These are phyloP conservation scores for Zangia roseola DNA, from an alignment of 768 basidiomycete species.

Conservation along the genomic window DNA sequence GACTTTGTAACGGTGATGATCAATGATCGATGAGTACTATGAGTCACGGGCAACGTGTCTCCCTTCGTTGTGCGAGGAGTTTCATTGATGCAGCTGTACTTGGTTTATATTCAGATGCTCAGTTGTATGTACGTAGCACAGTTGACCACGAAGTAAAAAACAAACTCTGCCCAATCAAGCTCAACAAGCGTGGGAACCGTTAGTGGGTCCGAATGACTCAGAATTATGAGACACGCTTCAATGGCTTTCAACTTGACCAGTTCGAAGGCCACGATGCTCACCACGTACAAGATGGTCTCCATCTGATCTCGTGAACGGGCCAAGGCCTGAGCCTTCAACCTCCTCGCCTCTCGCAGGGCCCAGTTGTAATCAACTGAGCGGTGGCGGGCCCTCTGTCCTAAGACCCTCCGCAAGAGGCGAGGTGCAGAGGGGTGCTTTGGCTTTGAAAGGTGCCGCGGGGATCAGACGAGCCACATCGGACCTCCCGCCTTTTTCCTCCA, in stretches of 20 bases:
- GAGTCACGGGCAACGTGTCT: too few relatives aligned
- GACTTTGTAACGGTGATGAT: too few relatives aligned
- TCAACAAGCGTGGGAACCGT: too few relatives aligned
- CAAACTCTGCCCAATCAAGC: too few relatives aligned
- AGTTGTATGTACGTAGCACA: too few relatives aligned
- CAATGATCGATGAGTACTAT: too few relatives aligned
- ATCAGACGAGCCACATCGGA: constrained; percentile 38
- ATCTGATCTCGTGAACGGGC: constrained; percentile 63
- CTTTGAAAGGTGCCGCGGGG: constrained; percentile 60
- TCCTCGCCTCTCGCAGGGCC: constrained; percentile 64
- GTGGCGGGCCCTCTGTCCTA: constrained; percentile 35
- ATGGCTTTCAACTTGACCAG: constrained; percentile 23
- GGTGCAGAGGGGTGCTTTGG: constrained; percentile 8
- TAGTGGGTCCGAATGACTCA: too few relatives aligned
- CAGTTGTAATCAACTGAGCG: constrained; percentile 55
- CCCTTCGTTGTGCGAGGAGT: too few relatives aligned
- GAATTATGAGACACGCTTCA: background rate
- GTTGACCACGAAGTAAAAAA: too few relatives aligned
- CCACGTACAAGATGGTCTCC: constrained; percentile 42
- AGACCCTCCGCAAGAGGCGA: constrained; percentile 39
- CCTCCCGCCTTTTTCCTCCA: constrained; percentile 10
- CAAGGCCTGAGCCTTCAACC: constrained; percentile 78
- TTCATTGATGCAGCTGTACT: too few relatives aligned
- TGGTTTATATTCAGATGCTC: too few relatives aligned
- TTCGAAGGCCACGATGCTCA: constrained; percentile 48